A percentile compares a stretch with the other conserved stretches of the same genome.
These are phyloP conservation scores for Phytopythium sindhum DNA, from an alignment of 352 stramenopile species.

Conservation along the genomic window DNA sequence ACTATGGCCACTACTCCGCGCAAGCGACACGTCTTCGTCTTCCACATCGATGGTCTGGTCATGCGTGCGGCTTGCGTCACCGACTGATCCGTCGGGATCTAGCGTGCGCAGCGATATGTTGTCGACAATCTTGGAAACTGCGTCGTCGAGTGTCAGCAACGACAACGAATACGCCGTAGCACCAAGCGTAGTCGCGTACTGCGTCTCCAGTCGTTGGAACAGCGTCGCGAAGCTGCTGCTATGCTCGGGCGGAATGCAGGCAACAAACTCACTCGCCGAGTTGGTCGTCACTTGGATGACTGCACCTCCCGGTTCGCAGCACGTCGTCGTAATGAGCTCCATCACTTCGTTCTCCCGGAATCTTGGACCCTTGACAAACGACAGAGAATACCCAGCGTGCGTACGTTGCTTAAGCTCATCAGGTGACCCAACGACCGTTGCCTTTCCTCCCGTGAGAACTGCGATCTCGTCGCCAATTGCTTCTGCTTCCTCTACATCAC, in stretches of 20 bases:
- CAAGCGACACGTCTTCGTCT: neutral
- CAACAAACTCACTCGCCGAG: slow-evolving; percentile 32
- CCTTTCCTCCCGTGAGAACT: slow-evolving; percentile 55
- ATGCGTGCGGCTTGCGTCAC: neutral
- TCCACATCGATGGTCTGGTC: neutral
- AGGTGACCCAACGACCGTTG: slow-evolving; percentile 31
- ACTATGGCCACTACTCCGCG: neutral
- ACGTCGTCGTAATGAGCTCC: slow-evolving; percentile 16
- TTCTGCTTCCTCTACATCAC: slow-evolving; percentile 91
- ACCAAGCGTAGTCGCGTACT: slow-evolving; percentile 17
- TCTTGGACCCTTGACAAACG: slow-evolving; percentile 30
- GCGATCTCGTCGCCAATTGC: slow-evolving; percentile 63
- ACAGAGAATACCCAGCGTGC: slow-evolving; percentile 42
- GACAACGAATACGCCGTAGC: slow-evolving; percentile 38
- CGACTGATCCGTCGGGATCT: neutral
- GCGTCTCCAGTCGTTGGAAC: slow-evolving; percentile 25
- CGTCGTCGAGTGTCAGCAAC: slow-evolving; percentile 71
- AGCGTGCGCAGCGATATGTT: neutral
- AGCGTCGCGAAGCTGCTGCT: slow-evolving; percentile 32
- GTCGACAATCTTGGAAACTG: slow-evolving; percentile 54
- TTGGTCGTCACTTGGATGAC: slow-evolving; percentile 30
- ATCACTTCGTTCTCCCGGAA: slow-evolving; percentile 20
- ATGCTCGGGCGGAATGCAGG: slow-evolving; percentile 34
- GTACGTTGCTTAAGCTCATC: slow-evolving; percentile 44
- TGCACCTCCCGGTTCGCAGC: slow-evolving; percentile 3